Evolutionary conservation across 1,284 basidiomycete genomes (phyloP).

Genomic region (Cutaneotrichosporon dermatis): DNA sequence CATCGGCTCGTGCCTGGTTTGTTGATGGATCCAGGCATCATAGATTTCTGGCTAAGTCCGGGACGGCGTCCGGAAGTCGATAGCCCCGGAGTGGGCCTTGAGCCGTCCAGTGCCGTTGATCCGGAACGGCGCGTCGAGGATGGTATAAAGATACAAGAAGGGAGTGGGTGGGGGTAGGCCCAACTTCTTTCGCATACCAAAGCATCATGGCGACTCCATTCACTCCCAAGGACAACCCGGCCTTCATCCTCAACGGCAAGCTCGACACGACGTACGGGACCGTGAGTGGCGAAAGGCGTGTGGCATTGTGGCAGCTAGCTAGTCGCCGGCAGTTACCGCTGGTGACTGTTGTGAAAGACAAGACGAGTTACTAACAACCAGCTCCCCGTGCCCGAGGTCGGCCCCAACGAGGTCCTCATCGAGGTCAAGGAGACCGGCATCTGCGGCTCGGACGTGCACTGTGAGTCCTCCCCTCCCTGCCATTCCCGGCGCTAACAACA

Average conservation of each 20-base stretch:
- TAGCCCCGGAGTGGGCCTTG: too few relatives aligned
- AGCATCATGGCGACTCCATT: conserved; percentile 21
- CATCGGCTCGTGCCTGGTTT: too few relatives aligned
- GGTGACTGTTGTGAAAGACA: background rate
- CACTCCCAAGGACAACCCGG: conserved; percentile 39
- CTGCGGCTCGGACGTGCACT: conserved; percentile 76
- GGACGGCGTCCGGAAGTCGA: too few relatives aligned
- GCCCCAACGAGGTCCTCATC: conserved; percentile 70
- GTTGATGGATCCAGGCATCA: too few relatives aligned
- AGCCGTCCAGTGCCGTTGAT: background rate
- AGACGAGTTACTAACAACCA: background rate
- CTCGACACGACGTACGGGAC: conserved; percentile 35
- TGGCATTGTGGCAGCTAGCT: background rate
- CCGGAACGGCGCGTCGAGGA: background rate
- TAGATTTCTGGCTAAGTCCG: too few relatives aligned
- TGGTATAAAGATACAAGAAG: background rate
- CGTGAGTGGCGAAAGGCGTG: conserved; percentile 17
- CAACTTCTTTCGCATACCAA: background rate
- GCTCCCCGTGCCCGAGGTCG: conserved; percentile 1
- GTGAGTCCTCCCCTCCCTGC: conserved; percentile 15
- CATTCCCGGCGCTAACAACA: conserved; percentile 9
- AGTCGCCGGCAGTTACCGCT: background rate
- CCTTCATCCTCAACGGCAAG: conserved; percentile 42
- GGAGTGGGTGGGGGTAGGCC: background rate
- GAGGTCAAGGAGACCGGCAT: conserved; percentile 91